These are phyloP conservation scores for Termitomyces sp. DNA, from an alignment of 768 basidiomycete species.

Conservation along the genomic window DNA sequence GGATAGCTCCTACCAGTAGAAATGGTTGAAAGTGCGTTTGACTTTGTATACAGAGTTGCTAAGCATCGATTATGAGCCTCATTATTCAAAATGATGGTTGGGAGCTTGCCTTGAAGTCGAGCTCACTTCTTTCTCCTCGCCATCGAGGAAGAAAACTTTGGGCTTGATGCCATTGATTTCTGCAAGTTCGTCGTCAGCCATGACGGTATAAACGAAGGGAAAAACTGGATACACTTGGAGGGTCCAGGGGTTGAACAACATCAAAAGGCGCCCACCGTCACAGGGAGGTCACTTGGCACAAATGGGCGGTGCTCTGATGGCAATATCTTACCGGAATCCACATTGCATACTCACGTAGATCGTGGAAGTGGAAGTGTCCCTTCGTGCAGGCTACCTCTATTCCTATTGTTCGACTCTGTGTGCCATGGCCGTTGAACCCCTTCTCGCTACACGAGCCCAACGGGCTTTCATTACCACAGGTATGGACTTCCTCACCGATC, in stretches of 20 bases:
- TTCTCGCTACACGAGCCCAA: conserved; percentile 73
- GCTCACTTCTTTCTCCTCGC: conserved; percentile 43
- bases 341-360: neutral
- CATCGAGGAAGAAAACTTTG: conserved; percentile 41
- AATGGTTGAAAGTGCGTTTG: conserved; percentile 42
- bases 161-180: conserved; percentile 52
- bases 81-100: neutral
- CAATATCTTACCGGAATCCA: neutral
- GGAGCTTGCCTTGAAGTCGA: conserved; percentile 28
- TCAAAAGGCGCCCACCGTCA: neutral
- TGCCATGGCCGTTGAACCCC: conserved; percentile 65
- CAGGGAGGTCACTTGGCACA: neutral
- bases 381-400: neutral
- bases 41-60: conserved; percentile 42
- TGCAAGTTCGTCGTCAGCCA: conserved; percentile 40
- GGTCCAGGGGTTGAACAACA: neutral
- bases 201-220: conserved; percentile 1
- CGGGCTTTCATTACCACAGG: conserved; percentile 68
- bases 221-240: neutral
- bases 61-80: neutral
- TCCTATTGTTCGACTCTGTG: neutral
- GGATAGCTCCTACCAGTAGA: conserved; percentile 29
- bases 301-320: neutral
- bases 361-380: neutral
- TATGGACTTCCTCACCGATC: conserved; percentile 37